Evolutionary conservation across 345 rosid species (phyloP).

Genomic region (Pseudoturritis turrita): DNA sequence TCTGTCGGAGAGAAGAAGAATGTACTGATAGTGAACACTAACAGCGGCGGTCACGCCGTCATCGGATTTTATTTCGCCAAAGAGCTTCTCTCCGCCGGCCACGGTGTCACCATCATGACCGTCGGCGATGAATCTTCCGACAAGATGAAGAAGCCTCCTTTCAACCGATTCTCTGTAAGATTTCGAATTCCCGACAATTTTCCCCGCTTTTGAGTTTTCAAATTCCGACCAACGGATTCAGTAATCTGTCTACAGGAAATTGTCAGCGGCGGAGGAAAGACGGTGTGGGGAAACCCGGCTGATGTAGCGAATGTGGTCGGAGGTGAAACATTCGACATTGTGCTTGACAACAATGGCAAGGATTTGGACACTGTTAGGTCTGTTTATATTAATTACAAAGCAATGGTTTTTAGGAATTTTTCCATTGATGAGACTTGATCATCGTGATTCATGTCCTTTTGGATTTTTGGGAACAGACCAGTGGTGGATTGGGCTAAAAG

Average conservation of each 20-base stretch:
- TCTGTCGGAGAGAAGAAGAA: slow-evolving; percentile 65
- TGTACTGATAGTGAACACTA: slow-evolving; percentile 79
- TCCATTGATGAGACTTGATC: not conserved
- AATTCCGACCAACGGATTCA: not conserved
- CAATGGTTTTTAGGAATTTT: not conserved
- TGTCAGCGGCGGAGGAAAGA: slow-evolving; percentile 76
- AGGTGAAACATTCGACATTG: slow-evolving; percentile 72
- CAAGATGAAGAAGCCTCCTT: slow-evolving; percentile 94
- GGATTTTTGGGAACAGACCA: slow-evolving; percentile 40
- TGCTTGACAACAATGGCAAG: slow-evolving; percentile 95
- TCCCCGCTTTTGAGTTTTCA: not conserved
- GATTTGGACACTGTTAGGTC: slow-evolving; percentile 77
- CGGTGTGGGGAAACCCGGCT: slow-evolving; percentile 87
- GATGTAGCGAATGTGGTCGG: slow-evolving; percentile 63
- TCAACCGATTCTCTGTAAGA: slow-evolving; percentile 73
- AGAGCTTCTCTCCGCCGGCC: slow-evolving; percentile 80
- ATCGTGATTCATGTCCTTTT: not conserved
- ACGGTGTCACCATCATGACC: slow-evolving; percentile 66
- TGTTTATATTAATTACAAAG: not conserved
- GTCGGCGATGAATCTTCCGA: slow-evolving; percentile 84
- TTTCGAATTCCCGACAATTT: not conserved
- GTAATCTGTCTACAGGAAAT: slow-evolving; percentile 54
- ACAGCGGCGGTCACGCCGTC: slow-evolving; percentile 89
- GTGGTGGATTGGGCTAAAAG: slow-evolving; percentile 90
- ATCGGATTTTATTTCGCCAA: slow-evolving; percentile 88